Conservation (phyloP, 2,329 filamentous ascomycete genomes). For the Cladophialophora exuberans region DNA sequence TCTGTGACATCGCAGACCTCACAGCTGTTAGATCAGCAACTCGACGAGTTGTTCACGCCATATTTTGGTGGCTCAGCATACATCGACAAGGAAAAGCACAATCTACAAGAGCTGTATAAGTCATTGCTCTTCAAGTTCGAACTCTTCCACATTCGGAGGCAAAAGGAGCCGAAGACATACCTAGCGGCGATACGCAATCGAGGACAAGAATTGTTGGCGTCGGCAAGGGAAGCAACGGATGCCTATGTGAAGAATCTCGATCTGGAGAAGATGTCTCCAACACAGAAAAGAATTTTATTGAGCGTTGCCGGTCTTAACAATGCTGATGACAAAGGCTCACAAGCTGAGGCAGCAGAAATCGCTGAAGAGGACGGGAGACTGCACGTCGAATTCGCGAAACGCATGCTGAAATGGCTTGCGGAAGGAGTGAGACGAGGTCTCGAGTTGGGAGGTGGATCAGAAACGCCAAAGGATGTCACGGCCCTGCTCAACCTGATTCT, state of each 20-base stretch:
- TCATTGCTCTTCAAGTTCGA: constrained; percentile 95
- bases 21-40: constrained; percentile 67
- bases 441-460: constrained; percentile 82
- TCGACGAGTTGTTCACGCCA: constrained; percentile 68
- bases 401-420: constrained; percentile 97
- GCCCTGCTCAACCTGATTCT: constrained; percentile 82
- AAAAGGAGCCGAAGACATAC: constrained; percentile 88
- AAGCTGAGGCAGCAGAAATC: constrained; percentile 70
- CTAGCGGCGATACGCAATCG: constrained; percentile 90
- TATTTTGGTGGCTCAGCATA: constrained; percentile 69
- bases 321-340: constrained; percentile 71
- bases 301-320: constrained; percentile 82
- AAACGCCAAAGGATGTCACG: constrained; percentile 92
- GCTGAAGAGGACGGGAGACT: constrained; percentile 85
- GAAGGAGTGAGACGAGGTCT: constrained; percentile 90
- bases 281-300: constrained; percentile 88
- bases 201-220: constrained; percentile 83
- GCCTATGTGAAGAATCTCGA: constrained; percentile 88
- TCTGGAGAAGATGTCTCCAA: constrained; percentile 82
- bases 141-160: constrained; percentile 78
- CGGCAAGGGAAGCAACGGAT: constrained; percentile 69
- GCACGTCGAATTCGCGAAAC: constrained; percentile 84
- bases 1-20: constrained; percentile 84
- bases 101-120: constrained; percentile 80
- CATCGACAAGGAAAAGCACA: constrained; percentile 67